Evolutionary conservation across 768 basidiomycete species (phyloP), one percentile per base, ranked within the genome.

Genomic region (Dictyophora rubrovolvata): DNA sequence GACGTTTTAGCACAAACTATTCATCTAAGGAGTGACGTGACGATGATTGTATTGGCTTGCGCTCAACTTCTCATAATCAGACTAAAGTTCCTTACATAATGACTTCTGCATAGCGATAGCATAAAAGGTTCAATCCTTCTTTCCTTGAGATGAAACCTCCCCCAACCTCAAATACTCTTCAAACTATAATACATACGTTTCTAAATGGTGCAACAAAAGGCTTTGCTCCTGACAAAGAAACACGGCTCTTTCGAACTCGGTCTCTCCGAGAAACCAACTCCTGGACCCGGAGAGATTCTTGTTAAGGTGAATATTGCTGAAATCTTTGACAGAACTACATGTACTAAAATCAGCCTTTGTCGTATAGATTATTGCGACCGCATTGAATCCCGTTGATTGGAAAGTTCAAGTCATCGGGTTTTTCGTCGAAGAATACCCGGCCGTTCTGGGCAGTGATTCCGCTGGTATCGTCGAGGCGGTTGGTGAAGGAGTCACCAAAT

Each of bases 331-430:
- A 49, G 20, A 14, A 10, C 14, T 42, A 42, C n/a, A 42, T 12
- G n/a, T 42, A 42, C 10, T n/a, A 42, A n/a, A 42, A 14, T 4
- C 42, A 4, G n/a, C 10, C 28, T 28, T 28, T 28, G 7, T 28
- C 7, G 28, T 22, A 55, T 22, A 55, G 64, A 60, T 64, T 18
- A 48, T 59, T 17, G 48, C 81, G 5, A 73, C 77, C 0, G 74
- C 77, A 1, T 67, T 82, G 52, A 81, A 82, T 61, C 82, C 82
- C 1, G 72, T 74, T 14, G 82, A 83, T 60, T 79, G 78, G 68
- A 79, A 79, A 64, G 71, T 80, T 23, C 77, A 77, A 58, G 73
- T 68, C 53, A 69, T 69, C 52, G 73, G 72, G 1, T 62, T 70
- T 23, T 72, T 73, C 56, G 65, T 75, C 46, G 69, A 72, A 21